Percentiles rank a stretch among this genome's conserved stretches.
phyloP scores from a whole-genome alignment of 257 asterid species.

The Ocimum tenuiflorum region DNA sequence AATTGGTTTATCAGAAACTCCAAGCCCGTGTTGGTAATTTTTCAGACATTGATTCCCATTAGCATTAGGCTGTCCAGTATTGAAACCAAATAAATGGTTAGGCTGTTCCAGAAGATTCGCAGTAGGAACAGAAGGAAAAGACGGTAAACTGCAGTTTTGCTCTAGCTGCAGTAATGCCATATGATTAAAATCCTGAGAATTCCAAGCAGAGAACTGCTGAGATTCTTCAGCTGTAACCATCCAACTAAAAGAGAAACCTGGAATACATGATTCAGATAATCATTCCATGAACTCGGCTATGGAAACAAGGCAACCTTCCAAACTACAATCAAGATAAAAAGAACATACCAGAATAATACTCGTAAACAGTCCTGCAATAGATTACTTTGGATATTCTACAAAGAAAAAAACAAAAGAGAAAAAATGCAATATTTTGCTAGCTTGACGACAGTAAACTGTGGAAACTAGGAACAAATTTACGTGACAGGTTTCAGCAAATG shows the following conservation, averaged over 20 bases:
- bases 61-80: slow-evolving; percentile 24
- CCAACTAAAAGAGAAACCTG: slow-evolving; percentile 40
- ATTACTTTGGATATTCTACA: slow-evolving; percentile 24
- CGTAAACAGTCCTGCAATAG: slow-evolving; percentile 24
- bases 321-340: slow-evolving; percentile 4
- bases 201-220: slow-evolving; percentile 44
- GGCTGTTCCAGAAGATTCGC: slow-evolving; percentile 25
- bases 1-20: slow-evolving; percentile 25
- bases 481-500: slow-evolving; percentile 89
- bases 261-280: slow-evolving; percentile 10
- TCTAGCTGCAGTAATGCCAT: slow-evolving; percentile 32
- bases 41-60: slow-evolving; percentile 10
- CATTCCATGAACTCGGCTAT: slow-evolving; percentile 13
- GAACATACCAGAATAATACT: slow-evolving; percentile 41
- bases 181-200: slow-evolving; percentile 30
- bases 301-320: slow-evolving; percentile 13
- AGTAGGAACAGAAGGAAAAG: slow-evolving; percentile 20
- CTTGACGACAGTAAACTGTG: slow-evolving; percentile 33
- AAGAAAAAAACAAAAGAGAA: slow-evolving; percentile 13
- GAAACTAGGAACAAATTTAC: slow-evolving; percentile 41
- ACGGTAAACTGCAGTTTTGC: slow-evolving; percentile 30
- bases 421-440: slow-evolving; percentile 33
- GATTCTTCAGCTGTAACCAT: slow-evolving; percentile 49
- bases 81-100: slow-evolving; percentile 19
- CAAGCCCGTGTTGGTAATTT: slow-evolving; percentile 20